phyloP scores from a whole-genome alignment of 345 rosid genomes.

The Citrus australasica region DNA sequence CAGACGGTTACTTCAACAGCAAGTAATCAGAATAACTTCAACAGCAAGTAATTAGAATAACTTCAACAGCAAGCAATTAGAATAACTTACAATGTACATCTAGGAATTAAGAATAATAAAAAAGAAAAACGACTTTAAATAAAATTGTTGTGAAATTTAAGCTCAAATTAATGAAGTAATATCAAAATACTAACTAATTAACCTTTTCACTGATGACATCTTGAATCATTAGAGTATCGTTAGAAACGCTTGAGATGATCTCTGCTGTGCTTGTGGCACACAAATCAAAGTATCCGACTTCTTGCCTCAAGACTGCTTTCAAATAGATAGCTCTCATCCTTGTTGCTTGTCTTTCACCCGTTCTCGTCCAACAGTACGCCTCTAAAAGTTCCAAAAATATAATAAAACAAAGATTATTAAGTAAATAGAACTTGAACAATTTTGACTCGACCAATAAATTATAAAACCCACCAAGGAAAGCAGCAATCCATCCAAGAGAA shows the following conservation, averaged over 20 bases:
- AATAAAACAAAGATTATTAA: too few species aligned
- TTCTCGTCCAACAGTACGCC: constrained; percentile 82
- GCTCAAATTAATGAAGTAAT: too few species aligned
- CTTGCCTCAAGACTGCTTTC: constrained; percentile 82
- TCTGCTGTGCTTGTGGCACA: constrained; percentile 64
- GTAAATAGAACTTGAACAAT: too few species aligned
- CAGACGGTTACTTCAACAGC: too few species aligned
- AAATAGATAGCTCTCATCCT: constrained; percentile 75
- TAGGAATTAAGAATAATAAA: too few species aligned
- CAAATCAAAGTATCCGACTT: constrained; percentile 76
- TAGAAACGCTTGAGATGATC: constrained; percentile 77
- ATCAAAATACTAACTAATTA: too few species aligned
- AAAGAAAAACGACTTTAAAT: too few species aligned
- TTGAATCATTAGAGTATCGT: constrained; percentile 49
- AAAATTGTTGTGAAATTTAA: too few species aligned
- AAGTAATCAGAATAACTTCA: too few species aligned
- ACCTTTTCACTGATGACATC: constrained; percentile 82
- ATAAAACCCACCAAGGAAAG: constrained; percentile 60
- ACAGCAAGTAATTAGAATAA: too few species aligned
- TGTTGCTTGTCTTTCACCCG: constrained; percentile 80
- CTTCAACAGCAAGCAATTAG: too few species aligned
- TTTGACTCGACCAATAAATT: not conserved
- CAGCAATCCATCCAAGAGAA: constrained; percentile 58
- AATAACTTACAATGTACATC: too few species aligned
- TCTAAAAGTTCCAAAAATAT: constrained; percentile 26